Evolutionary conservation across 148 eudicot genomes (phyloP), one percentile per base, ranked within the genome.

Genomic region (Persicaria maculosa): DNA sequence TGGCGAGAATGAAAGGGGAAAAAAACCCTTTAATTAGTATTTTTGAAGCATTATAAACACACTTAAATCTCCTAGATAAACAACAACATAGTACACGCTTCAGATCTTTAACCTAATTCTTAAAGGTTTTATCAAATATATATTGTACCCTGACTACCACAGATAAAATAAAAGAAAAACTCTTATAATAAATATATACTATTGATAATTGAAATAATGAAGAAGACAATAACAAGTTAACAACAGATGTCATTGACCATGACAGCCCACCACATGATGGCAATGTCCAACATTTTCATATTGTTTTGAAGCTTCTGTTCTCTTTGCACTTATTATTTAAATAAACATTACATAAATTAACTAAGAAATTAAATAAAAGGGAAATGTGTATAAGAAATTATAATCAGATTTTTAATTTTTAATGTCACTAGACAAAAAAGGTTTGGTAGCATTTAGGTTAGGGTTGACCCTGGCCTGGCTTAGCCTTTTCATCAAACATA

Each of bases 301-400:
- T 40, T 65, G 70, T 65, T 40, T 36, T 65, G 70, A 65, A 65
- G 70, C 70, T 65, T 65, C 70, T 65, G 70, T 65, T 65, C 70
- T 65, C 70, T 65, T 65, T 15, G 46, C 70, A 65, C 15, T 12
- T 43, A 36, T 65, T 65, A 62, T 62, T 25, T 4, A 25, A 59
- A 59, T 40, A 59, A 59, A 25, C 6, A 40, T 59, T 59, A 31
- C 0, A 31, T 31, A 31, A 31, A 31, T 31, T 1, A 31, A 31
- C 15, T 25, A 25, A 50, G 53, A 50, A 48, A 50, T 11, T 50
- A 50, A 50, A 9, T 9, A 50, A 50, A 50, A 11, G 4, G 55
- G 55, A 52, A 52, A 12, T 52, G 55, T 6, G 5, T 15, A 52
- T 0, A 52, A 14, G 16, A 31, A 52, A 52, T 10, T 50, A 50